Percentiles rank a stretch among this genome's conserved stretches.
These are phyloP conservation scores for Fonsecaea multimorphosa DNA, from an alignment of 2,329 filamentous ascomycete species.

Conservation along the genomic window DNA sequence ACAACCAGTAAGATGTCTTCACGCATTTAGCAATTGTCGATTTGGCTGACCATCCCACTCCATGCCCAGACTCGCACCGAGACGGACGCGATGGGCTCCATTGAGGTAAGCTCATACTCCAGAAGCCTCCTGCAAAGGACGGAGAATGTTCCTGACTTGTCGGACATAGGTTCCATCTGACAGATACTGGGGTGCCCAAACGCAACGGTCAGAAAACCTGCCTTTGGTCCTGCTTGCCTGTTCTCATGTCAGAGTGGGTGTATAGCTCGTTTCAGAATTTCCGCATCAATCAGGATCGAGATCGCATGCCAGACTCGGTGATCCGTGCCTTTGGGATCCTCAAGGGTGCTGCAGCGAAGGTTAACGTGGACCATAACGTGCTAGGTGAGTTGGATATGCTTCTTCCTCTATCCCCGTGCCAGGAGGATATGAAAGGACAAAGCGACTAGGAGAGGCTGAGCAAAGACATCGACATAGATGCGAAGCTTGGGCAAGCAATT, in stretches of 20 bases:
- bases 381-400: slow-evolving; percentile 14
- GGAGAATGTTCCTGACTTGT: not conserved
- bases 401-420: not conserved
- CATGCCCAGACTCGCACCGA: slow-evolving; percentile 70
- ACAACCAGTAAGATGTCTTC: not conserved
- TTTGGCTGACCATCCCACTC: not conserved
- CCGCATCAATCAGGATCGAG: slow-evolving; percentile 27
- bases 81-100: slow-evolving; percentile 96
- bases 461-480: not conserved
- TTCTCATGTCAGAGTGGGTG: not conserved
- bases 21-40: too few species aligned
- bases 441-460: not conserved
- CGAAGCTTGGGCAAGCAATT: slow-evolving; percentile 85
- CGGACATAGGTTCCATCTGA: slow-evolving; percentile 52
- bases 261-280: slow-evolving; percentile 29
- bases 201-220: slow-evolving; percentile 57
- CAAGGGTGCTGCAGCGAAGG: slow-evolving; percentile 27
- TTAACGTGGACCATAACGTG: slow-evolving; percentile 23
- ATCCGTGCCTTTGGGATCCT: slow-evolving; percentile 27
- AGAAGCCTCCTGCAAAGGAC: not conserved
- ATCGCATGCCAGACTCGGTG: slow-evolving; percentile 28
- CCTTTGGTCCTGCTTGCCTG: not conserved
- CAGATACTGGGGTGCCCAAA: slow-evolving; percentile 84
- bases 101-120: slow-evolving; percentile 64
- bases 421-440: not conserved